phyloP scores from a whole-genome alignment of 768 basidiomycete species.

The Rhodocollybia butyracea region DNA sequence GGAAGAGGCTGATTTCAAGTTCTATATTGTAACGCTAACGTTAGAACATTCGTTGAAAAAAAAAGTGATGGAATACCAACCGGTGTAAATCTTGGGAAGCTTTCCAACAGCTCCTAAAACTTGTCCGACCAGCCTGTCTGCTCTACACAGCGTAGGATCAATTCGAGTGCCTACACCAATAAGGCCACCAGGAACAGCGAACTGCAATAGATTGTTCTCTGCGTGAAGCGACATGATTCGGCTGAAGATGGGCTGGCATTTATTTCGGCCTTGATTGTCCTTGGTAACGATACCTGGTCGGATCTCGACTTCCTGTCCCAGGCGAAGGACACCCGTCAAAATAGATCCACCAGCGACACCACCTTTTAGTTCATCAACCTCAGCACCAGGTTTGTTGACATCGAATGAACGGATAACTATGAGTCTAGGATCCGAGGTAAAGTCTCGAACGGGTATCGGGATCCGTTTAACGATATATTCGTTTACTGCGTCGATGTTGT shows the following conservation, averaged over 20 bases:
- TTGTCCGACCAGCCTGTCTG: slow-evolving; percentile 95
- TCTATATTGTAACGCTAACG: slow-evolving; percentile 40
- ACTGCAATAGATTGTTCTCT: slow-evolving; percentile 90
- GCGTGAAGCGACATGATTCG: slow-evolving; percentile 89
- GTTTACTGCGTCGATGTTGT: slow-evolving; percentile 99
- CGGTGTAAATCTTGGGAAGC: slow-evolving; percentile 89
- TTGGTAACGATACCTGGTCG: slow-evolving; percentile 96
- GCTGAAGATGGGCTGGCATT: slow-evolving; percentile 92
- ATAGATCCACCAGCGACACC: slow-evolving; percentile 98
- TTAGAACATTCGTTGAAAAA: not conserved
- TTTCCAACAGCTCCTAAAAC: slow-evolving; percentile 94
- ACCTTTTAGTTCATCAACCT: slow-evolving; percentile 95
- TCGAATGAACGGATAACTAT: slow-evolving; percentile 99
- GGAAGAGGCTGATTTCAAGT: slow-evolving; percentile 89
- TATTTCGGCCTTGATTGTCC: slow-evolving; percentile 84
- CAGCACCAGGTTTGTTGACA: slow-evolving; percentile 98
- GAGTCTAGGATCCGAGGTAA: slow-evolving; percentile 84
- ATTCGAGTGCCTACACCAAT: slow-evolving; percentile 98
- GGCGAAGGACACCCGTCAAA: slow-evolving; percentile 82
- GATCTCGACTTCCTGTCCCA: slow-evolving; percentile 95
- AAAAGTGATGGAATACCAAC: slow-evolving; percentile 32
- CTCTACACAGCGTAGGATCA: slow-evolving; percentile 94
- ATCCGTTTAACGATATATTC: slow-evolving; percentile 98
- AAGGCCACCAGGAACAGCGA: slow-evolving; percentile 95
- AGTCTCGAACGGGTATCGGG: slow-evolving; percentile 92